Base-by-base conservation (phyloP, 2,329 filamentous ascomycete genomes). In the Cladobotryum protrusum region DNA sequence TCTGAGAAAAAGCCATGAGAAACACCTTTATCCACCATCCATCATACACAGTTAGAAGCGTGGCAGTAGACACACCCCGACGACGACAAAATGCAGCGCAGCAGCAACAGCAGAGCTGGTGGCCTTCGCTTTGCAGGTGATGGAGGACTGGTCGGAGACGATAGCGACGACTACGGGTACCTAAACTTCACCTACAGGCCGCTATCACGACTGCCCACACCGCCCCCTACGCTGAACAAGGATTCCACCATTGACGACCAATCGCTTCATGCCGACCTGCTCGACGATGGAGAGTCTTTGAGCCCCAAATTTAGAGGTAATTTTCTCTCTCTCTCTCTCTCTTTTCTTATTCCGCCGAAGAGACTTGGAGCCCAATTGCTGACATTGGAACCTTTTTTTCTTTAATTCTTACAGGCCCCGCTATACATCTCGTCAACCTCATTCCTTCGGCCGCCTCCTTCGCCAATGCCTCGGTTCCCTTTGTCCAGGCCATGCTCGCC, bases 161-260 rank as follows among this genome's bases (percentile, higher is more conserved):
- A 52, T 17, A 41, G 48, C 33, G 47, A 49, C 41, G 57, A 56
- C 48, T 58, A 59, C 40, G 69, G 72, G 53, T 71, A 76, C 58
- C 72, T 76, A 49, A 72, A 75, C 52, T 82, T 83, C 59, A 83
- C 81, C 56, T 86, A 86, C 66, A 77, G 81, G 43, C 83, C 83
- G 9, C 72, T 86, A 46, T 86, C 82, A 29, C 84, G 82, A 63
- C 74, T 86, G 18, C 83, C 83, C 18, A 86, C 83, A 47, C 83
- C 83, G 54, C 83, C 83, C 41, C 76, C 75, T 11, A 83, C 79
- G 41, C 75, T 74, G 48, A 64, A 59, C 47, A 65, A 62, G 55
- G 72, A 72, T 11, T 73, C 71, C 33, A 69, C 69, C 24, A 61
- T 63, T 37, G 71, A 73, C 75, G 73, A 44, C 72, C 74, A 42